These are phyloP conservation scores for Amanita thiersii DNA, from an alignment of 768 basidiomycete species.

Conservation along the genomic window DNA sequence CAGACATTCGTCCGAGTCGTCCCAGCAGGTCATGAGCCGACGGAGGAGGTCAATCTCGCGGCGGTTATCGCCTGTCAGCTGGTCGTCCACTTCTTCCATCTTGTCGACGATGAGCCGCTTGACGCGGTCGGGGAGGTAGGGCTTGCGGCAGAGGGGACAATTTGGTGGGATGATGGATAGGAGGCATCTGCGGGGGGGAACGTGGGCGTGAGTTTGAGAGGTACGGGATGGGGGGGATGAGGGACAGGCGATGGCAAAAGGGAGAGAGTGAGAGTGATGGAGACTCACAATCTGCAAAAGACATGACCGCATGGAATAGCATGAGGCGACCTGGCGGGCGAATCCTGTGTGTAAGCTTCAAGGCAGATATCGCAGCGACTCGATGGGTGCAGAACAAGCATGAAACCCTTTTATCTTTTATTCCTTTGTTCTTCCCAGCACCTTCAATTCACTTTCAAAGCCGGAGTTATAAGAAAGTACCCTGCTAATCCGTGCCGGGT, in stretches of 20 bases:
- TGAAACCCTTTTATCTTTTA: conserved; percentile 12
- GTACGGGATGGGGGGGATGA: conserved; percentile 1
- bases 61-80: conserved; percentile 3
- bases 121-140: conserved; percentile 45
- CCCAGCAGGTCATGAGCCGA: conserved; percentile 30
- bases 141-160: conserved; percentile 63
- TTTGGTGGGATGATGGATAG: conserved; percentile 37
- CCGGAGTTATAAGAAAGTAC: no score
- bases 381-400: conserved; percentile 59
- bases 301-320: conserved; percentile 74
- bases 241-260: conserved; percentile 10
- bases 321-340: conserved; percentile 46
- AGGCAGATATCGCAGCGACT: conserved; percentile 75
- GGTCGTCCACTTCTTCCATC: conserved; percentile 26
- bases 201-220: not conserved
- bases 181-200: conserved; percentile 37
- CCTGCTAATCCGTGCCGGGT: no score
- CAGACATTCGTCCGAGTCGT: conserved; percentile 26
- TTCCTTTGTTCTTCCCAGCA: not conserved
- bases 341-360: conserved; percentile 50
- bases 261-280: not conserved
- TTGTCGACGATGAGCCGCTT: conserved; percentile 65
- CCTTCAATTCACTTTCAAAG: no score
- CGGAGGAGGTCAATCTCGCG: conserved; percentile 29
- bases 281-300: conserved; percentile 59